Evolutionary conservation across 805 yeast species (phyloP).

Genomic region (Starmerella stellata): DNA sequence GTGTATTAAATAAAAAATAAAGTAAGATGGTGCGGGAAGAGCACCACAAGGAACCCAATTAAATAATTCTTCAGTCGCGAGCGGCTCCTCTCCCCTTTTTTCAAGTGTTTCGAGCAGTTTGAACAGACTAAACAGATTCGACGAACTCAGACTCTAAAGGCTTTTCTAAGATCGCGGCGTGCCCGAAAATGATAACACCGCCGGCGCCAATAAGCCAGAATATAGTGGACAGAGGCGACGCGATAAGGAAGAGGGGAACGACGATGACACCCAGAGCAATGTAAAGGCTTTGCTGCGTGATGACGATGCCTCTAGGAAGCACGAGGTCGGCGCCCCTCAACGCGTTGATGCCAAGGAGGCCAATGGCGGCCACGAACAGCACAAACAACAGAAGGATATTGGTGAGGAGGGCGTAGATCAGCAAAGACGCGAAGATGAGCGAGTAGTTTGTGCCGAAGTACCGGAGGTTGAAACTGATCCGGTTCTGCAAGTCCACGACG

Average conservation of each 20-base stretch:
- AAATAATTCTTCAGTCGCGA: too few relatives aligned
- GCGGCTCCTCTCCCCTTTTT: too few relatives aligned
- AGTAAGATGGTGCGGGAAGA: too few relatives aligned
- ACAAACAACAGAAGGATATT: conserved; percentile 74
- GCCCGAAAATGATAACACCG: conserved; percentile 57
- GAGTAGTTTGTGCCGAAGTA: conserved; percentile 79
- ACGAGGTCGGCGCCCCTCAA: conserved; percentile 71
- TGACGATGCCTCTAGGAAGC: conserved; percentile 44
- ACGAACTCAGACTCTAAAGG: conserved; percentile 90
- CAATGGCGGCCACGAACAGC: conserved; percentile 49
- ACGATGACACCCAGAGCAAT: conserved; percentile 61
- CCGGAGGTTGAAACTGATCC: conserved; percentile 71
- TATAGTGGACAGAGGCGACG: conserved; percentile 75
- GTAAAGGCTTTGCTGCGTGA: conserved; percentile 57
- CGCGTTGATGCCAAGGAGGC: conserved; percentile 59
- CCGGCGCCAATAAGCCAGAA: conserved; percentile 87
- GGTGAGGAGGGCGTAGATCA: conserved; percentile 72
- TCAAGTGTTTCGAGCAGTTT: too few relatives aligned
- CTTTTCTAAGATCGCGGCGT: conserved; percentile 82
- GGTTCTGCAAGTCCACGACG: conserved; percentile 72
- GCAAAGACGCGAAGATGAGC: conserved; percentile 49
- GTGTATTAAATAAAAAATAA: too few relatives aligned
- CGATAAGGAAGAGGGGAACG: conserved; percentile 66
- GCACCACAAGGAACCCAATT: too few relatives aligned
- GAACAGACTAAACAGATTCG: conserved; percentile 29